Evolutionary conservation across 768 basidiomycete genomes (phyloP).

Genomic region (Kockovaella imperatae): DNA sequence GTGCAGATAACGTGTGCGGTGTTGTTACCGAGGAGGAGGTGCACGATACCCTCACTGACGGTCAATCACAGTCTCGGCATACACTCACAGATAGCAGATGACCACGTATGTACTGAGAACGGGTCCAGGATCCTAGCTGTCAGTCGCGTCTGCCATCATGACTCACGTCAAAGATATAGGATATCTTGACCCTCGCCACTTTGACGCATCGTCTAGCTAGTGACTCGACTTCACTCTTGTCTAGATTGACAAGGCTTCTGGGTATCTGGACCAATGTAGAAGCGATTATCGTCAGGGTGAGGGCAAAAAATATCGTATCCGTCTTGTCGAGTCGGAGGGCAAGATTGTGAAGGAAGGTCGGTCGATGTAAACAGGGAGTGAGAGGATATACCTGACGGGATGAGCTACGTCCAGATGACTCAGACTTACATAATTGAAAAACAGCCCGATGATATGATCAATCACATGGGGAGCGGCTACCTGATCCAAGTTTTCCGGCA

Average conservation of each 20-base stretch:
- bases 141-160: constrained; percentile 2
- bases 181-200: constrained; percentile 35
- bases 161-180: constrained; percentile 24
- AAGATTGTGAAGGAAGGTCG: constrained; percentile 85
- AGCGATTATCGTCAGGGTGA: constrained; percentile 55
- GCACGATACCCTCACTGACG: constrained; percentile 30
- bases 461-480: constrained; percentile 21
- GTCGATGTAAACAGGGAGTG: constrained; percentile 84
- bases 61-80: neutral
- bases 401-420: neutral
- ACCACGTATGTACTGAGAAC: constrained; percentile 22
- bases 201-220: constrained; percentile 75
- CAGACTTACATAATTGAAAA: constrained; percentile 33
- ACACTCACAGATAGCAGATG: constrained; percentile 23
- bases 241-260: constrained; percentile 69
- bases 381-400: constrained; percentile 63
- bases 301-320: constrained; percentile 34
- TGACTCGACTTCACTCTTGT: constrained; percentile 70
- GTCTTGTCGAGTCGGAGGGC: constrained; percentile 64
- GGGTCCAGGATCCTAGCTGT: constrained; percentile 15
- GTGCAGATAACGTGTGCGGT: constrained; percentile 32
- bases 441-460: constrained; percentile 24
- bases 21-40: constrained; percentile 34
- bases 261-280: constrained; percentile 87
- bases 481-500: constrained; percentile 28